Evolutionary conservation across 305 asterid species (phyloP).

Genomic region (Fraxinus sp.): DNA sequence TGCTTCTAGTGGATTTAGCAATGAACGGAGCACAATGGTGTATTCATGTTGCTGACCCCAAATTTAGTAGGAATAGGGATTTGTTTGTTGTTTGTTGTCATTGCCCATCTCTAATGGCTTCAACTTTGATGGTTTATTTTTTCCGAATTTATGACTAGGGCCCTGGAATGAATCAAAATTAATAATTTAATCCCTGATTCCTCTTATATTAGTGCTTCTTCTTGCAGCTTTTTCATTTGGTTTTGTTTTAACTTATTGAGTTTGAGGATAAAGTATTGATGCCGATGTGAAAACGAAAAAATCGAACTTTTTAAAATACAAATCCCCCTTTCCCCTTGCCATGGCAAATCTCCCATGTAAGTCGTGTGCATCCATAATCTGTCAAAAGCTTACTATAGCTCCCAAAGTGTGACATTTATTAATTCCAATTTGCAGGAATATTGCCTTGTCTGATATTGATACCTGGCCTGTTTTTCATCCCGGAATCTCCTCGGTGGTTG

Average conservation of each 20-base stretch:
- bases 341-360: neutral
- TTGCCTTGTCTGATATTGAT: conserved; percentile 84
- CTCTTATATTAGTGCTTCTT: neutral
- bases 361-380: neutral
- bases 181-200: neutral
- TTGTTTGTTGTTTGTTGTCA: neutral
- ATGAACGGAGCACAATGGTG: neutral
- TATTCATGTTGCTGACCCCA: neutral
- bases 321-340: neutral
- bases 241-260: neutral
- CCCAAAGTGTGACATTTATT: conserved; percentile 10
- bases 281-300: neutral
- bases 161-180: neutral
- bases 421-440: conserved; percentile 48
- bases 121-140: neutral
- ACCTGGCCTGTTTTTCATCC: conserved; percentile 91
- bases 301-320: neutral
- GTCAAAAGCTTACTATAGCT: neutral
- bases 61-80: neutral
- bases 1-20: neutral
- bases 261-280: neutral
- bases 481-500: conserved; percentile 99
- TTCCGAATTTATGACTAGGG: neutral
- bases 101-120: neutral
- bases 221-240: neutral